phyloP scores from a whole-genome alignment of 345 rosid genomes.

The Bruguiera parviflora region DNA sequence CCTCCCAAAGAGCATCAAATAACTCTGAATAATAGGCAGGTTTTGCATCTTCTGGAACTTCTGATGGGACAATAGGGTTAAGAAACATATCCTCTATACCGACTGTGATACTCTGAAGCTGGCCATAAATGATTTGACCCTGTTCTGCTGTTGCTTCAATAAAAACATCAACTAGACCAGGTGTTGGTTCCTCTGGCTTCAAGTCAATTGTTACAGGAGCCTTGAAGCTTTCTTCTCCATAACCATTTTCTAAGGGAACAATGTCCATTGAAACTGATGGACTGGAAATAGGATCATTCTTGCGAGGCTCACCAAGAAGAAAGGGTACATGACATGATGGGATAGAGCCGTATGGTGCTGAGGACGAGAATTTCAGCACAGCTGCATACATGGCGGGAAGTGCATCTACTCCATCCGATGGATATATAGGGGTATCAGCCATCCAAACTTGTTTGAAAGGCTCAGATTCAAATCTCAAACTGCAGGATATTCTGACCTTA shows the following conservation, averaged over 20 bases:
- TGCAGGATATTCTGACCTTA: slow-evolving; percentile 65
- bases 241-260: slow-evolving; percentile 41
- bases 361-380: slow-evolving; percentile 83
- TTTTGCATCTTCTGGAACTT: slow-evolving; percentile 42
- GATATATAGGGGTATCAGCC: slow-evolving; percentile 37
- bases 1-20: slow-evolving; percentile 85
- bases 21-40: slow-evolving; percentile 56
- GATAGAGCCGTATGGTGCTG: slow-evolving; percentile 82
- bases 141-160: slow-evolving; percentile 78
- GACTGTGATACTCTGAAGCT: slow-evolving; percentile 64
- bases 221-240: slow-evolving; percentile 47
- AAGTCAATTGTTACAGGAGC: slow-evolving; percentile 66
- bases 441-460: slow-evolving; percentile 56
- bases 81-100: slow-evolving; percentile 97
- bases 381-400: slow-evolving; percentile 81
- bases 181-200: slow-evolving; percentile 86
- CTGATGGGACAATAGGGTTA: slow-evolving; percentile 62
- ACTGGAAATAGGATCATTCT: slow-evolving; percentile 23
- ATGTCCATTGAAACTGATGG: slow-evolving; percentile 43
- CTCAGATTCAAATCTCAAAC: slow-evolving; percentile 76
- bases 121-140: slow-evolving; percentile 75
- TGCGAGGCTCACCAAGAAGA: slow-evolving; percentile 70
- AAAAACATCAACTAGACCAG: slow-evolving; percentile 82
- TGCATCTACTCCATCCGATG: slow-evolving; percentile 43
- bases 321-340: slow-evolving; percentile 73